A percentile compares a stretch with the other conserved stretches of the same genome.
Evolutionary conservation across 106 monocot species (phyloP).

Genomic region (Dendrobium nobile): DNA sequence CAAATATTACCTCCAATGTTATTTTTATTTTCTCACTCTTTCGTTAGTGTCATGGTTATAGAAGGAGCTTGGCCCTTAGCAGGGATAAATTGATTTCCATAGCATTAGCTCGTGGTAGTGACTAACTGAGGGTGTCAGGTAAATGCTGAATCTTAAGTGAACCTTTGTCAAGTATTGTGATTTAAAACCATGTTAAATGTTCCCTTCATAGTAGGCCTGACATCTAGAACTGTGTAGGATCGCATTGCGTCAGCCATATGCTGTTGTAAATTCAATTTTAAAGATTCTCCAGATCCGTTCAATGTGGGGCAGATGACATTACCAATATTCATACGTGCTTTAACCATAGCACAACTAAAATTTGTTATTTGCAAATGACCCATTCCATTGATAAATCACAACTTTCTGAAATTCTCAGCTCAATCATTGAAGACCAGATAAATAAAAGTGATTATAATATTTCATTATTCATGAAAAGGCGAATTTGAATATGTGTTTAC

Average conservation of each 20-base stretch:
- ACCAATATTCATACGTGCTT: background rate
- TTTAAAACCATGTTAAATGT: background rate
- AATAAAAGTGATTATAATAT: background rate
- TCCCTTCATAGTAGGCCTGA: background rate
- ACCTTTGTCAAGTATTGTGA: background rate
- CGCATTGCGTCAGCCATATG: background rate
- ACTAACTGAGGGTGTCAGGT: conserved; percentile 99
- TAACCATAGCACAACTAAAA: background rate
- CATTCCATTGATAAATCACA: background rate
- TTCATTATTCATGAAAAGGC: background rate
- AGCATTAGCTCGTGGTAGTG: conserved; percentile 97
- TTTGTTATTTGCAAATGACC: background rate
- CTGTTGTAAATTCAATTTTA: background rate
- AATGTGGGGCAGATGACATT: background rate
- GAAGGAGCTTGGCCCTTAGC: conserved; percentile 80
- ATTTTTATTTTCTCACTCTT: conserved; percentile 8
- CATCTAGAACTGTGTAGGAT: background rate
- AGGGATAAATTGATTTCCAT: conserved; percentile 79
- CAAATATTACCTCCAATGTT: background rate
- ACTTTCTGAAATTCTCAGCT: background rate
- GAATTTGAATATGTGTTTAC: background rate
- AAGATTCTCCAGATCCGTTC: background rate
- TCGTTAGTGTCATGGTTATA: conserved; percentile 65
- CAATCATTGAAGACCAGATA: background rate
- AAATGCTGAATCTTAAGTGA: background rate